Evolutionary conservation across 768 basidiomycete species (phyloP), one percentile per base, ranked within the genome.

Genomic region (Tephrocybe sp.): DNA sequence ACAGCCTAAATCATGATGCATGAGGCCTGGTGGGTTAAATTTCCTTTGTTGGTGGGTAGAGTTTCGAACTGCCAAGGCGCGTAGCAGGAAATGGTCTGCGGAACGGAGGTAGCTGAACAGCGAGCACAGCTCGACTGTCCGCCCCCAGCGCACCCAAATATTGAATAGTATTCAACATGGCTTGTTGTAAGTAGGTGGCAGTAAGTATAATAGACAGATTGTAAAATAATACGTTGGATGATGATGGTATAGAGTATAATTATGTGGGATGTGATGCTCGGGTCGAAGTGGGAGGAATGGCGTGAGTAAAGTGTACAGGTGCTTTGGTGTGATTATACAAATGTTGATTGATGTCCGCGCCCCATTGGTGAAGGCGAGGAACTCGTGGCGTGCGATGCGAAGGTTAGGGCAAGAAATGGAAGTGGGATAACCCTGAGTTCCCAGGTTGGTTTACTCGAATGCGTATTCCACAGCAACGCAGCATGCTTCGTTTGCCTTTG

Each of bases 401-500:
- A 34, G 38, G 29, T 24, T 40, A 42, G 30, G 30, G 40, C 39
- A 47, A 40, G 47, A 36, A 52, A 45, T 22, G 19, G 45, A 45
- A 47, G 42, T 31, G 43, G 23, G 46, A 44, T n/a, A n/a, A 45
- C 34, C 19, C 34, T 19, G 11, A 29, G 30, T 47, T 48, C 18
- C 49, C 22, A 25, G 29, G 25, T 45, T 15, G 8, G 39, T 42
- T 54, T 50, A 60, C 63, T 90, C 88, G 50, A 89, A 80, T 19
- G 80, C 79, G 64, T 90, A 90, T 55, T 83, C 80, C 60, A 88
- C 87, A 10, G 87, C 87, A 44, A 76, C 76, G 50, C 76, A 78
- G 60, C 88, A 90, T 6, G 87, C 88, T 60, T 87, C 84, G 60
- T 78, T 78, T n/a, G 73, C 69, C 23, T 69, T 64, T 9, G 74